Evolutionary conservation across 306 rosid species (phyloP), one percentile per base, ranked within the genome.

Genomic region (Casuarina equisetifolia): DNA sequence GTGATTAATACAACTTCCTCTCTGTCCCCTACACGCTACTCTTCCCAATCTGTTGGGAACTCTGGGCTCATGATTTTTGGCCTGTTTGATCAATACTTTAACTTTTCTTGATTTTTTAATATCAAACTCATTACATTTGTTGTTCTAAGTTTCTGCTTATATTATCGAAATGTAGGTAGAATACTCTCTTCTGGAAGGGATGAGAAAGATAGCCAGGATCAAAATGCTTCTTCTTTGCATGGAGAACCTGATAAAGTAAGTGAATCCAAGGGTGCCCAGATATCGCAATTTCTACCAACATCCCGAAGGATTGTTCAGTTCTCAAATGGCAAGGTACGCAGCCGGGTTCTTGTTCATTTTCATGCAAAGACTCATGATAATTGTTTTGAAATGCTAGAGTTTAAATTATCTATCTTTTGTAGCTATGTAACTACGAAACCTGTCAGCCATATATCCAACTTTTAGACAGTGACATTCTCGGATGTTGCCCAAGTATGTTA

Each of bases 221-320:
- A 77, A 49, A 84, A 74, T 73, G 88, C 76, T 52, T 73, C 80
- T 11, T 80, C 86, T 71, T 74, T 73, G 73, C 83, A 79, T 59
- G 89, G 78, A 77, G 83, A 76, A 35, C 78, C 84, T 80, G 78
- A 71, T 61, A 88, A 87, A 66, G 90, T 76, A 76, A 78, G 78
- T 80, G 84, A 64, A 74, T 76, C 86, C 58, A 80, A 81, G 81
- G 90, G 78, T 76, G 77, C 91, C 71, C 85, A 84, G 71, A 46
- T 87, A 69, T 81, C 98, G 72, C 98, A 96, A 36, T 96, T 96
- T 91, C 88, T 96, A 20, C 97, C 97, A 59, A 96, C 99, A 69
- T 96, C 99, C 57, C 80, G 93, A 46, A 87, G 99, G 36, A 96
- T 96, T 79, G 99, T 92, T 69, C 99, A 96, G 83, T 96, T 96